phyloP scores from a whole-genome alignment of 2,329 filamentous ascomycete genomes.

The Aspergillus pseudotamarii region DNA sequence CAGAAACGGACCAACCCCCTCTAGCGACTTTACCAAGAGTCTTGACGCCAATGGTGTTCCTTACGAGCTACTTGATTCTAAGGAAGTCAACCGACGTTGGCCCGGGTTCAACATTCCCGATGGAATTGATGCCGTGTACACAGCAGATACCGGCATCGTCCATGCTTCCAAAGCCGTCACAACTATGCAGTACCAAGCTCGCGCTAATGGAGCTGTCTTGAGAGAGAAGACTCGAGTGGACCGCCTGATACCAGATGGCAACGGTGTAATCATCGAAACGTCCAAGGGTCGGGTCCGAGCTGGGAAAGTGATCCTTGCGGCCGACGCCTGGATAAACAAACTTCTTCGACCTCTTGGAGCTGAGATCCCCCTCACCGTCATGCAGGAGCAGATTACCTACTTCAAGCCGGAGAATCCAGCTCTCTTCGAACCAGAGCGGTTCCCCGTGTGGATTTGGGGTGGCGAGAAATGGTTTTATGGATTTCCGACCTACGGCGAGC shows the following conservation, averaged over 20 bases:
- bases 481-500: constrained; percentile 31
- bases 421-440: constrained; percentile 18
- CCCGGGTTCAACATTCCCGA: constrained; percentile 22
- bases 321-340: neutral
- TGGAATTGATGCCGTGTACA: constrained; percentile 26
- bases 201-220: neutral
- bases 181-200: neutral
- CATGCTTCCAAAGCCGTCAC: constrained; percentile 29
- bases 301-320: neutral
- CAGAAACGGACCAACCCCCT: neutral
- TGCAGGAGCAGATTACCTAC: neutral
- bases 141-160: constrained; percentile 29
- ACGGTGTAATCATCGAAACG: neutral
- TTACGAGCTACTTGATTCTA: neutral
- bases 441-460: constrained; percentile 33
- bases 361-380: neutral
- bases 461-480: constrained; percentile 28
- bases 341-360: neutral
- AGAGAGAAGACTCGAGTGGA: neutral
- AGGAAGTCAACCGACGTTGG: neutral
- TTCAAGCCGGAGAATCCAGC: neutral
- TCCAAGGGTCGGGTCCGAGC: neutral
- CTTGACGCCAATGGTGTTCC: neutral
- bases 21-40: neutral
- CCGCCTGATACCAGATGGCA: neutral